These are phyloP conservation scores for Alloascoidea africana DNA, from an alignment of 805 yeast species.

Conservation along the genomic window DNA sequence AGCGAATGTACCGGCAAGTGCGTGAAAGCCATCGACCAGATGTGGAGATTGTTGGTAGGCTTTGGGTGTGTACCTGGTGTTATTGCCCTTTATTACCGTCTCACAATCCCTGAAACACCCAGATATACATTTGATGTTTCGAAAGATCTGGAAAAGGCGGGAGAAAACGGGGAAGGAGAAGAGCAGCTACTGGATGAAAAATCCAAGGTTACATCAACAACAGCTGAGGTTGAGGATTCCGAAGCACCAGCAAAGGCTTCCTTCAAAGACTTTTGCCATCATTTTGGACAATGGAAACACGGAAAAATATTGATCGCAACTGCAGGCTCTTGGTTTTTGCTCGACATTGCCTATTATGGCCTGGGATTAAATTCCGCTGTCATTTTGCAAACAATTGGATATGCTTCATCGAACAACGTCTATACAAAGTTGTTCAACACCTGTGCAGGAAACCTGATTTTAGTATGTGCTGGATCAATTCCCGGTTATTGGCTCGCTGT, in stretches of 20 bases:
- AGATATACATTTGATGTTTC: slow-evolving; percentile 64
- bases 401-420: slow-evolving; percentile 55
- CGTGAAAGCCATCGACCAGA: slow-evolving; percentile 71
- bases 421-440: slow-evolving; percentile 58
- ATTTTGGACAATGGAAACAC: slow-evolving; percentile 79
- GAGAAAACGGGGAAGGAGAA: slow-evolving; percentile 43
- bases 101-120: no score
- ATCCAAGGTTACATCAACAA: slow-evolving; percentile 29
- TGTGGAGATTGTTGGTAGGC: slow-evolving; percentile 90
- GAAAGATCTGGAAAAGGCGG: slow-evolving; percentile 38
- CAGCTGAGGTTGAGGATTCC: slow-evolving; percentile 36
- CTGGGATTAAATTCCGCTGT: slow-evolving; percentile 69
- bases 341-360: slow-evolving; percentile 88
- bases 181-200: slow-evolving; percentile 31
- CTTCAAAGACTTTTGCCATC: slow-evolving; percentile 49
- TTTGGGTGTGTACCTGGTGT: slow-evolving; percentile 84
- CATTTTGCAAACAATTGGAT: slow-evolving; percentile 74
- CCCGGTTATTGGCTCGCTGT: slow-evolving; percentile 89
- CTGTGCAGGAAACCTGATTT: slow-evolving; percentile 85
- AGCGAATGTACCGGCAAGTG: slow-evolving; percentile 52
- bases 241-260: slow-evolving; percentile 66
- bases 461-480: slow-evolving; percentile 87
- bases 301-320: slow-evolving; percentile 76
- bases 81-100: no score
- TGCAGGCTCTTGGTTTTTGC: slow-evolving; percentile 82